Evolutionary conservation across 2,329 filamentous ascomycete genomes (phyloP), one percentile per base, ranked within the genome.

Genomic region (Fusarium chaquense): DNA sequence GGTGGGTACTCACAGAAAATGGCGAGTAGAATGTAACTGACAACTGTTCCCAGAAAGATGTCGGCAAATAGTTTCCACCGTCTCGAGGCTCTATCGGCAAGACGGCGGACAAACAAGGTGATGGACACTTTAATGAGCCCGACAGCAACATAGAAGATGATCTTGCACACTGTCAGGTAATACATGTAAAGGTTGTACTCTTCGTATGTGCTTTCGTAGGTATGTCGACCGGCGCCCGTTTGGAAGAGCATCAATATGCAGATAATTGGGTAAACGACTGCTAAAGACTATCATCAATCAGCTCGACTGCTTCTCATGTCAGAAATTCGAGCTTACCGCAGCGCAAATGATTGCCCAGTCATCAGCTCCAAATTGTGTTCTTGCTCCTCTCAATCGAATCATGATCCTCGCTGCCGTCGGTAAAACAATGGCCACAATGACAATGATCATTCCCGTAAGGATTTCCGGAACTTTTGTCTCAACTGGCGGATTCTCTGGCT

Each of bases 351-450:
- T 66, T 3, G 65, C 57, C 62, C 62, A 58, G 16, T 67, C 65
- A 26, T 67, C 57, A 4, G 33, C 15, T 8, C 65, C 65, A 45
- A 66, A 66, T 1, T 49, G 57, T 1, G 56, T 40, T 15, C 38
- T 33, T 4, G 52, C 22, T 4, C 47, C 62, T 3, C 28, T 66
- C 2, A 62, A 44, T 15, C 62, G 43, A n/a, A 67, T 62, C 6
- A 57, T 15, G 2, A 66, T 3, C 35, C 65, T 58, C 12, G 57
- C 62, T 10, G 24, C 32, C 0, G 62, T 67, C 1, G 65, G 57
- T n/a, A 66, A 13, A 18, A 58, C 36, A 28, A 67, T 67, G 2
- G 65, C 65, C n/a, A 67, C 26, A 38, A 67, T 62, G 20, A 67
- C 65, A 10, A 66, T 43, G 22, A 67, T 41, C 65, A 67, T 66